Evolutionary conservation across 140 eudicot genomes (phyloP).

Genomic region (Senecio squalidus): DNA sequence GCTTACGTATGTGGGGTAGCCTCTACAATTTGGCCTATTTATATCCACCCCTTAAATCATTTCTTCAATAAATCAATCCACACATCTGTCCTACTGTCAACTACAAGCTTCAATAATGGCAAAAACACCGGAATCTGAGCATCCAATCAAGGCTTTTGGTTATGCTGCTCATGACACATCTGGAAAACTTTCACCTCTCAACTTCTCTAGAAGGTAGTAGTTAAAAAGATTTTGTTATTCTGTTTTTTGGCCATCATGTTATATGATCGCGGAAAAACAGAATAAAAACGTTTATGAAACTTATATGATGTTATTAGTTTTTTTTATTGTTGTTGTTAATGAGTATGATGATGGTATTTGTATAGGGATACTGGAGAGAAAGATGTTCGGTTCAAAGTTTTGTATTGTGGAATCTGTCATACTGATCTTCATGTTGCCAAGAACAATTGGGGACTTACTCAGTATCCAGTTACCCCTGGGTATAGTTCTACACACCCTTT

Average conservation of each 20-base stretch:
- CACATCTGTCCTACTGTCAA: background rate
- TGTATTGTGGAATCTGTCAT: slow-evolving; percentile 66
- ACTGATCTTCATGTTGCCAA: slow-evolving; percentile 50
- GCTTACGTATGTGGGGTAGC: background rate
- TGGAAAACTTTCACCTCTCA: slow-evolving; percentile 54
- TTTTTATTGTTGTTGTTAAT: too few relatives aligned
- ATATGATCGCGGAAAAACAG: too few relatives aligned
- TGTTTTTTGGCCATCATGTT: background rate
- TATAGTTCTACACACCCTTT: background rate
- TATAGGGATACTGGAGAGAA: slow-evolving; percentile 52
- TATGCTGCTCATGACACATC: slow-evolving; percentile 58
- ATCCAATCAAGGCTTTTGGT: slow-evolving; percentile 56
- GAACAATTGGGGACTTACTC: slow-evolving; percentile 47
- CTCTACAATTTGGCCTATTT: slow-evolving; percentile 6
- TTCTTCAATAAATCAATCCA: background rate
- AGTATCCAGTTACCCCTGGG: slow-evolving; percentile 59
- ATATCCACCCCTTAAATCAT: background rate
- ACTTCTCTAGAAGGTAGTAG: slow-evolving; percentile 53
- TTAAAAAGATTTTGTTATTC: background rate
- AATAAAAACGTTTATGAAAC: too few relatives aligned
- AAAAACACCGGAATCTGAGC: slow-evolving; percentile 48
- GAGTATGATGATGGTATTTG: background rate
- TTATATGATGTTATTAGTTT: too few relatives aligned
- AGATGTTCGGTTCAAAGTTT: slow-evolving; percentile 53
- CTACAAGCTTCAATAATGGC: slow-evolving; percentile 26